A percentile compares a stretch with the other conserved stretches of the same genome.
phyloP scores from a whole-genome alignment of 2,329 filamentous ascomycete species.

The Paraphaeosphaeria minitans region DNA sequence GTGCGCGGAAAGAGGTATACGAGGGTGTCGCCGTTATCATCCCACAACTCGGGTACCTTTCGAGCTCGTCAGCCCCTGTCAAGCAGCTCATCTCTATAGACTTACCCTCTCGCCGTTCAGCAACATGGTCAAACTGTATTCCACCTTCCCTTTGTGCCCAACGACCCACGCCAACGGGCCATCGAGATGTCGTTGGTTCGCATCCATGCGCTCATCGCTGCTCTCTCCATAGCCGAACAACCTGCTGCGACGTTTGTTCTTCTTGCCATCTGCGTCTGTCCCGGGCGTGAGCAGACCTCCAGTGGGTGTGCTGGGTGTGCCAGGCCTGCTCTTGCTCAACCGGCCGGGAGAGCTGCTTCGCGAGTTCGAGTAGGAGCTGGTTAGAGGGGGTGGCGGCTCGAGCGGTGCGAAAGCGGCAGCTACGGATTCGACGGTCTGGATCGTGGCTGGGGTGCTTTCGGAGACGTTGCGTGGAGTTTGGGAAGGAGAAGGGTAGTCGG shows the following conservation, averaged over 20 bases:
- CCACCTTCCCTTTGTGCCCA: constrained; percentile 60
- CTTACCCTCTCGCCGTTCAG: constrained; percentile 58
- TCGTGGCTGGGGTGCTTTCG: constrained; percentile 29
- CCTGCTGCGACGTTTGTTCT: constrained; percentile 42
- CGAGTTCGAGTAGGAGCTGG: constrained; percentile 23
- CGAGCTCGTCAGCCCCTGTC: neutral
- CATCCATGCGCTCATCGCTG: constrained; percentile 29
- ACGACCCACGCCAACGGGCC: constrained; percentile 62
- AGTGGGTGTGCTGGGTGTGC: constrained; percentile 27
- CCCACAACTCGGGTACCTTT: constrained; percentile 65
- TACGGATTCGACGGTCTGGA: constrained; percentile 33
- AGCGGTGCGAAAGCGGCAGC: constrained; percentile 30
- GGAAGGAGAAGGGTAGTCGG: constrained; percentile 38
- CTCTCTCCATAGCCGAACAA: constrained; percentile 37
- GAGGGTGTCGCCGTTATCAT: constrained; percentile 65
- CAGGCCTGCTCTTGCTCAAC: constrained; percentile 29
- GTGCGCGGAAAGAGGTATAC: constrained; percentile 66
- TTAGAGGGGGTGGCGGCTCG: constrained; percentile 35
- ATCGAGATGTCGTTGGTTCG: constrained; percentile 3
- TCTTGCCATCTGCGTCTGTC: constrained; percentile 33
- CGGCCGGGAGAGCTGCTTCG: constrained; percentile 34
- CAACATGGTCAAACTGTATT: constrained; percentile 60
- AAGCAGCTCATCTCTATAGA: neutral
- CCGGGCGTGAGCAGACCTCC: constrained; percentile 11
- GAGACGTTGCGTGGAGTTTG: constrained; percentile 19